Conservation (phyloP, 75 land plant species). For the Pinus taeda region DNA sequence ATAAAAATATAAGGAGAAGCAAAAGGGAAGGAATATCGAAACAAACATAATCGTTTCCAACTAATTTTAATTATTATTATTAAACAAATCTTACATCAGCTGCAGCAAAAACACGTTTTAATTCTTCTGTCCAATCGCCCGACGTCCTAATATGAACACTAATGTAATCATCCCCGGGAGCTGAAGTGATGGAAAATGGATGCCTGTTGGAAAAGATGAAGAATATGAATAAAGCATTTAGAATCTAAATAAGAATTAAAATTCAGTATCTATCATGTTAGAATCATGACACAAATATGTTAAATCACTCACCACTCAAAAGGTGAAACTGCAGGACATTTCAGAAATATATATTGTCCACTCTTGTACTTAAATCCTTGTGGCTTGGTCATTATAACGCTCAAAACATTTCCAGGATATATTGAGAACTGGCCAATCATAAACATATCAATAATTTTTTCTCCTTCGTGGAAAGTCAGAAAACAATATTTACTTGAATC, state of each 20-base stretch:
- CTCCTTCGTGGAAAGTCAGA: too few relatives aligned
- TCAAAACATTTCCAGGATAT: conserved; percentile 86
- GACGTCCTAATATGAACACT: conserved; percentile 74
- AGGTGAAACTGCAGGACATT: conserved; percentile 83
- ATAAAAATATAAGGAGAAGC: too few relatives aligned
- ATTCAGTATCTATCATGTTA: background rate
- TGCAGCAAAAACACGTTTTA: conserved; percentile 61
- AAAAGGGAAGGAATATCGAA: too few relatives aligned
- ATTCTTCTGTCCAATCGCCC: conserved; percentile 84
- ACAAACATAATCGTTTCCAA: too few relatives aligned
- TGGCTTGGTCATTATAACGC: conserved; percentile 84
- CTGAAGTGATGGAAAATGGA: conserved; percentile 86
- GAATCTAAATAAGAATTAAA: background rate
- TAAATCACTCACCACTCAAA: conserved; percentile 78
- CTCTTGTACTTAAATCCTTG: conserved; percentile 82
- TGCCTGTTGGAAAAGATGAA: conserved; percentile 44
- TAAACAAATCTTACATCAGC: too few relatives aligned
- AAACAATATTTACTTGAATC: background rate
- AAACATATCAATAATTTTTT: background rate
- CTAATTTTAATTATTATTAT: too few relatives aligned
- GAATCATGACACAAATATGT: background rate
- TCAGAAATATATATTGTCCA: conserved; percentile 89
- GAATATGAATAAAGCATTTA: background rate
- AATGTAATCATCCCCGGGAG: conserved; percentile 73
- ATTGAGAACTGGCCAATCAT: conserved; percentile 54